Conservation (phyloP, 768 basidiomycete genomes). For the Suillus bovinus region DNA sequence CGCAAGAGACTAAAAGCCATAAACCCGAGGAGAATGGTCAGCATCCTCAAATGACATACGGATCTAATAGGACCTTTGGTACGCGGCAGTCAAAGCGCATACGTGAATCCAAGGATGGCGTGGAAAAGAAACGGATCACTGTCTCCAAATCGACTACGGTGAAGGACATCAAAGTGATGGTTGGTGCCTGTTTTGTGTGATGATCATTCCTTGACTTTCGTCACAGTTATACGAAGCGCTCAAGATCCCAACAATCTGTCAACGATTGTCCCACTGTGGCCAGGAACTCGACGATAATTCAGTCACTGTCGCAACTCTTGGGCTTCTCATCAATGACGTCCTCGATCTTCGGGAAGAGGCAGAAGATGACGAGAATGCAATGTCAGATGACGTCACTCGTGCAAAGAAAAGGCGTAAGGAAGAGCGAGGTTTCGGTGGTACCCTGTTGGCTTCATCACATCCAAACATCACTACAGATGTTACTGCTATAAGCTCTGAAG, state of each 20-base stretch:
- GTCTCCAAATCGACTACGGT: slow-evolving; percentile 68
- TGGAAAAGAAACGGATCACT: slow-evolving; percentile 50
- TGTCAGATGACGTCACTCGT: slow-evolving; percentile 48
- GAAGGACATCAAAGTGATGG: slow-evolving; percentile 77
- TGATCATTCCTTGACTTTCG: slow-evolving; percentile 9
- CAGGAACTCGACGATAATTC: slow-evolving; percentile 66
- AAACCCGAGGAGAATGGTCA: slow-evolving; percentile 8
- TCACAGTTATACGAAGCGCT: slow-evolving; percentile 60
- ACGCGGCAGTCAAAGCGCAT: slow-evolving; percentile 72
- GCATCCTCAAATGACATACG: slow-evolving; percentile 3
- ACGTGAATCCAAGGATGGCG: slow-evolving; percentile 53
- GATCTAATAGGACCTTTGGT: slow-evolving; percentile 40
- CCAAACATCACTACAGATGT: slow-evolving; percentile 32
- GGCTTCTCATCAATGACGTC: slow-evolving; percentile 59
- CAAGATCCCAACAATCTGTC: slow-evolving; percentile 73
- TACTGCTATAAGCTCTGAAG: slow-evolving; percentile 36
- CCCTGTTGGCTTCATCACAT: slow-evolving; percentile 54
- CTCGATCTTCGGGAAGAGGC: slow-evolving; percentile 66
- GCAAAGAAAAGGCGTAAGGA: slow-evolving; percentile 45
- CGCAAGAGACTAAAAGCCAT: slow-evolving; percentile 3
- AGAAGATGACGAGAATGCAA: slow-evolving; percentile 57
- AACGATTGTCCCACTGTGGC: slow-evolving; percentile 63
- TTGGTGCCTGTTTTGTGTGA: slow-evolving; percentile 33
- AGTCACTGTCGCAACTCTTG: slow-evolving; percentile 51
- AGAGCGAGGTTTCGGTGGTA: slow-evolving; percentile 75